These are phyloP conservation scores for Penicillium herquei DNA, from an alignment of 495 filamentous ascomycete genomes.

Conservation along the genomic window DNA sequence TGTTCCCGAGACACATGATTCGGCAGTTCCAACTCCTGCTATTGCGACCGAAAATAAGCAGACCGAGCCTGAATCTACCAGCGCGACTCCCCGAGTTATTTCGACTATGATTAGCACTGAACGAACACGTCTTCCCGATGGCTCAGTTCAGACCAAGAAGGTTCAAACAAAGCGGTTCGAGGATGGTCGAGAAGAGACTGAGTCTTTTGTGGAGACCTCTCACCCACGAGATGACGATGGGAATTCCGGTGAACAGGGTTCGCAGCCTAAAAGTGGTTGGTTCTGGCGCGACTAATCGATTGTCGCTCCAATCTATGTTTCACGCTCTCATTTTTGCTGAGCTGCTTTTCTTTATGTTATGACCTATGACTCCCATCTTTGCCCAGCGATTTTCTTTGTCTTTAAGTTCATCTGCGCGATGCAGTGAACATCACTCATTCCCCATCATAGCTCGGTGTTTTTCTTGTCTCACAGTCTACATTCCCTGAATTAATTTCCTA, in stretches of 20 bases:
- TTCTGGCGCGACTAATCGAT: conserved; percentile 37
- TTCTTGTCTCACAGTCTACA: too few relatives aligned
- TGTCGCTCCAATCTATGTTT: background rate
- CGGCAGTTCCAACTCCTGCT: background rate
- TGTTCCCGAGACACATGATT: conserved; percentile 21
- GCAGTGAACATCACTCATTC: too few relatives aligned
- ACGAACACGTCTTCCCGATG: conserved; percentile 53
- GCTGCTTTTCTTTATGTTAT: too few relatives aligned
- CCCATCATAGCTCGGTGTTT: too few relatives aligned
- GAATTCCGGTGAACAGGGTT: conserved; percentile 5
- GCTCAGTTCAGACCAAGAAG: conserved; percentile 59
- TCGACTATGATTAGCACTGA: conserved; percentile 60
- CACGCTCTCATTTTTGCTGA: too few relatives aligned
- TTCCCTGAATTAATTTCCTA: too few relatives aligned
- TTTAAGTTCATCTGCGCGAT: too few relatives aligned
- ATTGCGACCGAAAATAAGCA: conserved; percentile 6
- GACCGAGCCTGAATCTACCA: conserved; percentile 1
- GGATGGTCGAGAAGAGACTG: conserved; percentile 61
- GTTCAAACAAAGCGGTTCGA: conserved; percentile 59
- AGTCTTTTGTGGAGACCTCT: conserved; percentile 41
- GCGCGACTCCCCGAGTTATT: conserved; percentile 38
- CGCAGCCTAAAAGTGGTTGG: conserved; percentile 36
- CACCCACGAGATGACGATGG: conserved; percentile 12
- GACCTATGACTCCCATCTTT: too few relatives aligned
- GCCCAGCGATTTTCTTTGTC: too few relatives aligned